Base-by-base conservation (phyloP, 805 yeast species). In the Saturnispora besseyi region DNA sequence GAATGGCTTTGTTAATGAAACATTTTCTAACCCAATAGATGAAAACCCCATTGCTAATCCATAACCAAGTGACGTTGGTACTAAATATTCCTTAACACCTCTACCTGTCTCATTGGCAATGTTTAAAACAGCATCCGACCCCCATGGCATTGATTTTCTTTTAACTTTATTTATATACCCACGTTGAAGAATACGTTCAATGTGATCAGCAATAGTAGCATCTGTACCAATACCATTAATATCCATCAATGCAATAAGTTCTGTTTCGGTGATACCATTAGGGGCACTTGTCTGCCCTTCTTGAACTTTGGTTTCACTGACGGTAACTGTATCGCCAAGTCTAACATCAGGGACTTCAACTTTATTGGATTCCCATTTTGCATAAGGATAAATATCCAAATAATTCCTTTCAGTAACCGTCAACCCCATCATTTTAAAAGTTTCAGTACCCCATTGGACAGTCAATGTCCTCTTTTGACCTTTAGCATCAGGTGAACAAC, bases 121-220 rank as follows among this genome's bases (percentile, higher is more conserved):
- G 29, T 34, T 11, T 5, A 42, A 18, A 9, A 29, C 18, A 3
- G 42, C 37, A 36, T 42, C 45, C 3, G 13, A 5, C 3, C 50
- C 50, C 45, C 45, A 46, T 12, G 49, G 49, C 26, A 46, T 41
- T 24, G 41, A 33, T 24, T 41, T 46, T 11, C 41, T 29, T 48
- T 63, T 67, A 15, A 55, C 56, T 55, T 75, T 80, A 15, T 65
- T 67, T 4, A 87, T 77, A 59, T 90, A 95, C 18, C 80, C 79
- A 48, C 99, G 68, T 10, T 65, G 64, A 29, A 76, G 67, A 41
- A 93, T 81, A 61, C 86, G 90, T 51, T 85, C 89, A 36, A 93
- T 93, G 65, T 93, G 99, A 41, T 93, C 99, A 0, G 98, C 99
- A 66, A 93, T 95, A 0, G 99, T 93, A 0, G 99, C 99, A 70